A percentile compares a stretch with the other conserved stretches of the same genome.
Evolutionary conservation across 306 rosid genomes (phyloP).

Genomic region (Arachis stenosperma): DNA sequence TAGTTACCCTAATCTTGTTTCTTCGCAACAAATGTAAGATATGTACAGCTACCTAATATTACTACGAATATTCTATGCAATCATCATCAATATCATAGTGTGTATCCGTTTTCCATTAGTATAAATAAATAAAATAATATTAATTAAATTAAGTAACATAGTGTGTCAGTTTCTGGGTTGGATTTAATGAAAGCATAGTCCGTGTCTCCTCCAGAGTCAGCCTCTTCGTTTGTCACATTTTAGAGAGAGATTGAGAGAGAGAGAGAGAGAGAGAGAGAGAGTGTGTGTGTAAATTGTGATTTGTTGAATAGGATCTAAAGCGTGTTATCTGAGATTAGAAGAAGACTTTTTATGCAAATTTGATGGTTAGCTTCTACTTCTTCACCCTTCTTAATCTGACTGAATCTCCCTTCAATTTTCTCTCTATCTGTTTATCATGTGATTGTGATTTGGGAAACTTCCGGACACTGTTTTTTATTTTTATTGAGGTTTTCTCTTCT

Average conservation of each 20-base stretch:
- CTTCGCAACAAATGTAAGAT: not conserved
- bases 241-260: conserved; percentile 10
- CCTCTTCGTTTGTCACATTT: conserved; percentile 28
- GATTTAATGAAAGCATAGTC: conserved; percentile 64
- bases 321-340: conserved; percentile 14
- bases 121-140: not conserved
- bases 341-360: conserved; percentile 35
- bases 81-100: not conserved
- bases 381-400: not conserved
- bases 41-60: not conserved
- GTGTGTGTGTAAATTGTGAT: not conserved
- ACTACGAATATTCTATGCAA: not conserved
- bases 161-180: conserved; percentile 37
- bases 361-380: conserved; percentile 50
- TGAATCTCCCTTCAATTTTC: not conserved
- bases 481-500: conserved; percentile 16
- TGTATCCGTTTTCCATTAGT: not conserved
- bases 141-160: conserved; percentile 31
- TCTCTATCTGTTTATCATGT: not conserved
- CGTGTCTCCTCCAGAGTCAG: conserved; percentile 45
- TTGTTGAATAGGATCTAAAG: conserved; percentile 35
- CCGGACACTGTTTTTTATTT: conserved; percentile 30
- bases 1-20: not conserved
- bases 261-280: conserved; percentile 38
- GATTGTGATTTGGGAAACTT: conserved; percentile 30